Evolutionary conservation across 2,329 filamentous ascomycete species (phyloP), one percentile per base, ranked within the genome.

Genomic region (Claviceps cyperi): DNA sequence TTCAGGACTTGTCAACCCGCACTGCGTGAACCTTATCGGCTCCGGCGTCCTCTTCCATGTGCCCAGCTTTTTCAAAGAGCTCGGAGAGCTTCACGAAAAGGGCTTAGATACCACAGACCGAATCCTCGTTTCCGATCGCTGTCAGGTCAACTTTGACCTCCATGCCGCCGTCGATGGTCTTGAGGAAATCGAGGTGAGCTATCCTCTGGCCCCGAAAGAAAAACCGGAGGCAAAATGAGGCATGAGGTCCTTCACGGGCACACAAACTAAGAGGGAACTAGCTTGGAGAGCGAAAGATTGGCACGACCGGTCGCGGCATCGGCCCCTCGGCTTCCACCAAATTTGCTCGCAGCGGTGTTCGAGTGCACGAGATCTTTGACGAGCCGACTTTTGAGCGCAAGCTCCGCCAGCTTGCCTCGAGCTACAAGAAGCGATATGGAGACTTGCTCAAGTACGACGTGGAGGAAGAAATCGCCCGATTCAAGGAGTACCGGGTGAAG

Each of bases 1-100:
- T 22, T 84, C 79, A 50, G 86, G 86, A 52, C 75, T 90, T 53
- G 73, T 90, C 56, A 86, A 84, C 62, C 81, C 83, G 6, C 69
- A 70, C 43, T 85, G 62, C 43, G 73, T 79, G 58, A 90, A 89
- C 68, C 70, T 90, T 51, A 83, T 90, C 62, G 85, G 84, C 52
- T 83, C 81, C 46, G 83, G 73, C 45, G 75, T 78, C 40, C 77
- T 86, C 52, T 80, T 86, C 56, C 77, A 86, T 64, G 73, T 57
- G 43, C 63, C 63, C 7, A 63, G 57, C 40, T 72, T 72, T 55
- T 71, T 71, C 59, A 61, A 58, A 36, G 69, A 73, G 58, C 62
- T 72, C 17, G 50, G 58, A 5, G 64, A 64, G 35, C 64, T 73
- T 9, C 63, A 69, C 39, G 59, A 60, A 19, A 67, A 57, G 39